phyloP scores from a whole-genome alignment of 2,329 filamentous ascomycete genomes.

The Fusarium chlamydosporum region DNA sequence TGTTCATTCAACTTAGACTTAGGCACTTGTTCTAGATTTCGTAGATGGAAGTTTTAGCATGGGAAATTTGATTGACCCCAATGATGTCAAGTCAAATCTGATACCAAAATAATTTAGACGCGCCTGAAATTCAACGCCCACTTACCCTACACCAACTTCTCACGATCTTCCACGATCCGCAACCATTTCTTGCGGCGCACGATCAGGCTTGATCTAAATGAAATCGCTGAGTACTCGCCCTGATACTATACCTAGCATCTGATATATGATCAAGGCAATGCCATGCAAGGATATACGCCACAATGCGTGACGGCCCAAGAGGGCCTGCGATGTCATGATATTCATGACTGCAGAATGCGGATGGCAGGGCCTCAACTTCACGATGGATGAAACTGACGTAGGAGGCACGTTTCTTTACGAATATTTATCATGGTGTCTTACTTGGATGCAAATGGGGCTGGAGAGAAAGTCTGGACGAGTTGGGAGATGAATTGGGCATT shows the following conservation, averaged over 20 bases:
- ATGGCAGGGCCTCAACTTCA: neutral
- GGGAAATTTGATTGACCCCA: neutral
- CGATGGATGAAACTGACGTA: conserved; percentile 16
- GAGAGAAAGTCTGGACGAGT: neutral
- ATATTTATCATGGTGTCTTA: conserved; percentile 20
- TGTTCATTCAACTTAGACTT: neutral
- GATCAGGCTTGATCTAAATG: conserved; percentile 16
- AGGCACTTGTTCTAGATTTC: neutral
- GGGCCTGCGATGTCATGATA: conserved; percentile 2
- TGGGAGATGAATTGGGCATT: neutral
- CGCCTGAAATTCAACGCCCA: neutral
- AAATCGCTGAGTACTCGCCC: neutral
- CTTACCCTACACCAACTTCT: conserved; percentile 25
- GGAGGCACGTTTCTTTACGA: neutral
- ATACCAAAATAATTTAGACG: neutral
- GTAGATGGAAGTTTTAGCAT: neutral
- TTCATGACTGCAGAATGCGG: neutral
- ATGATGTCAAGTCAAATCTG: neutral
- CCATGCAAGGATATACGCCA: conserved; percentile 23
- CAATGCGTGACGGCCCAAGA: conserved; percentile 1
- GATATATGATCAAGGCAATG: neutral
- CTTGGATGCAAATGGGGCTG: neutral
- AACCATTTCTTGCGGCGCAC: neutral
- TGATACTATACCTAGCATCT: too few relatives aligned
- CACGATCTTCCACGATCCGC: conserved; percentile 21